Evolutionary conservation across 2,329 filamentous ascomycete genomes (phyloP).

Genomic region (Grosmannia huntii): DNA sequence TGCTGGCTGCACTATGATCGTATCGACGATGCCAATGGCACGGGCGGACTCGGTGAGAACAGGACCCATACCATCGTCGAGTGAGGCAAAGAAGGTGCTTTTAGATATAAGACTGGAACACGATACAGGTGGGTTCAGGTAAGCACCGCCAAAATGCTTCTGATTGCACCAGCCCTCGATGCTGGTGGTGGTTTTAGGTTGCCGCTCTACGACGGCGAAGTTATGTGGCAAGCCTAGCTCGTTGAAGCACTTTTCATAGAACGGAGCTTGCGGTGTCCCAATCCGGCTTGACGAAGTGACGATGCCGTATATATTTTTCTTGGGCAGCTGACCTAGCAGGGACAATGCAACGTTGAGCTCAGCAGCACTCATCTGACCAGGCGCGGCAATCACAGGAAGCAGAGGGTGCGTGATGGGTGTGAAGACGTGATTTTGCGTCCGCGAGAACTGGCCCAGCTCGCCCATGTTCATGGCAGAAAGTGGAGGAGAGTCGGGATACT

Average conservation of each 20-base stretch:
- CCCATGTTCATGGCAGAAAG: slow-evolving; percentile 83
- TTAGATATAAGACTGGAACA: slow-evolving; percentile 46
- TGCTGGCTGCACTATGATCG: slow-evolving; percentile 53
- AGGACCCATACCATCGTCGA: slow-evolving; percentile 39
- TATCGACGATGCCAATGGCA: slow-evolving; percentile 71
- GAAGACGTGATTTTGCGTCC: slow-evolving; percentile 74
- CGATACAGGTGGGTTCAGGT: slow-evolving; percentile 60
- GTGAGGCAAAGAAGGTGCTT: slow-evolving; percentile 32
- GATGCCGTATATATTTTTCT: slow-evolving; percentile 69
- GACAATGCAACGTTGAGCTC: slow-evolving; percentile 73
- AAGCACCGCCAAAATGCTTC: slow-evolving; percentile 68
- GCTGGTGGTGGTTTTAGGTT: slow-evolving; percentile 48
- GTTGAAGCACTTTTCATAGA: slow-evolving; percentile 76
- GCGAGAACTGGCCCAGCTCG: slow-evolving; percentile 70
- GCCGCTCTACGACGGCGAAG: slow-evolving; percentile 61
- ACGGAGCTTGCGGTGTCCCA: slow-evolving; percentile 61
- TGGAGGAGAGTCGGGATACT: slow-evolving; percentile 56
- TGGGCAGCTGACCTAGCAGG: slow-evolving; percentile 67
- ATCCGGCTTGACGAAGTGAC: slow-evolving; percentile 53
- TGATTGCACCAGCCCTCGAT: slow-evolving; percentile 63
- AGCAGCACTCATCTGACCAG: slow-evolving; percentile 72
- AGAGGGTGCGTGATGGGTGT: slow-evolving; percentile 80
- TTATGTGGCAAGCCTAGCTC: slow-evolving; percentile 77
- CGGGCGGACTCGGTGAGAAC: slow-evolving; percentile 62
- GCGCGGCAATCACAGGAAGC: slow-evolving; percentile 71